phyloP scores from a whole-genome alignment of 176 grass and related monocot species.

The Melocanna baccifera region DNA sequence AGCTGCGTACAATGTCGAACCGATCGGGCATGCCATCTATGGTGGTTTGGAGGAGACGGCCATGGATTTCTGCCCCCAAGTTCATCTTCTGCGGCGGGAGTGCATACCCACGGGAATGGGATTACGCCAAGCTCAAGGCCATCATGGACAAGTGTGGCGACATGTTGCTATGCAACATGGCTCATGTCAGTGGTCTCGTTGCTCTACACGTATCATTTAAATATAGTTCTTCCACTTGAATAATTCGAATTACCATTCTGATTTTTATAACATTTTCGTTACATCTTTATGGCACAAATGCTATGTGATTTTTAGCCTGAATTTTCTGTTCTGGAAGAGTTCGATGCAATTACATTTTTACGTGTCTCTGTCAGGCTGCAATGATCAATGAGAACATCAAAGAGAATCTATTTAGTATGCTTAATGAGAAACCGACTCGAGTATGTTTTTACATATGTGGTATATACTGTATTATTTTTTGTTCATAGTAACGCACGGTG shows the following conservation, averaged over 20 bases:
- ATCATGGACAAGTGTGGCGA: constrained; percentile 60
- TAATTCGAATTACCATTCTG: background rate
- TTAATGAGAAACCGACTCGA: constrained; percentile 97
- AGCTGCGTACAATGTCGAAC: constrained; percentile 64
- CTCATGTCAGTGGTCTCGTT: constrained; percentile 72
- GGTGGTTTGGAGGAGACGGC: constrained; percentile 59
- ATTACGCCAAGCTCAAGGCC: constrained; percentile 55
- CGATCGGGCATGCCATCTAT: constrained; percentile 57
- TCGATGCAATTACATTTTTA: background rate
- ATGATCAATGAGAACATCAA: constrained; percentile 85
- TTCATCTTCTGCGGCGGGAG: constrained; percentile 59
- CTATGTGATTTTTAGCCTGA: no score
- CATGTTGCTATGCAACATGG: constrained; percentile 73
- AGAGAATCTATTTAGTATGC: constrained; percentile 92
- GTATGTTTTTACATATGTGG: constrained; percentile 51
- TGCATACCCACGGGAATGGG: constrained; percentile 63
- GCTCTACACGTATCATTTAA: constrained; percentile 26
- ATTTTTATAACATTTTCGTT: background rate
- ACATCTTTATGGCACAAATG: no score
- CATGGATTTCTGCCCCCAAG: constrained; percentile 54
- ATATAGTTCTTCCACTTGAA: background rate
- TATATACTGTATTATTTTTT: constrained; percentile 4
- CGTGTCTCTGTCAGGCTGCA: constrained; percentile 53
- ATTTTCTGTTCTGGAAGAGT: constrained; percentile 5
- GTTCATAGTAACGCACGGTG: no score